These are phyloP conservation scores for Phaseolus coccineus DNA, from an alignment of 331 rosid genomes.

Conservation along the genomic window DNA sequence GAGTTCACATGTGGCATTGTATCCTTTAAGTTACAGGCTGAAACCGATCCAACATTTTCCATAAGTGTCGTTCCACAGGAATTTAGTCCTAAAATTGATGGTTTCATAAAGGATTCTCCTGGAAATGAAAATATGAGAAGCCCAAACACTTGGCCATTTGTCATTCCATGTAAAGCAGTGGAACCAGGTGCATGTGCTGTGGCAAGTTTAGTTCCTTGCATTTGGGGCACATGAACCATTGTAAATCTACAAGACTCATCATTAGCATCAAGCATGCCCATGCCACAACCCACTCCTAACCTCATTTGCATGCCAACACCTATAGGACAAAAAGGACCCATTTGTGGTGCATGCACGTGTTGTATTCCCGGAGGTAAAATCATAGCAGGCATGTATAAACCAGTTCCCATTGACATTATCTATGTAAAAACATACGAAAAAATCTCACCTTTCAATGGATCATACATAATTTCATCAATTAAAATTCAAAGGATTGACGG, in stretches of 20 bases:
- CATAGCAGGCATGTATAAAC: constrained; percentile 80
- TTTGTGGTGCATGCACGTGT: constrained; percentile 65
- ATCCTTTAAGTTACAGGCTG: constrained; percentile 63
- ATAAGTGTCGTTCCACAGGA: constrained; percentile 47
- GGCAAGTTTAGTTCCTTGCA: constrained; percentile 75
- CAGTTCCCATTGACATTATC: constrained; percentile 96
- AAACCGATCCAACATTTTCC: constrained; percentile 54
- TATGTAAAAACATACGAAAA: constrained; percentile 50
- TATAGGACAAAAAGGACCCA: constrained; percentile 72
- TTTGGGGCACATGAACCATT: constrained; percentile 67
- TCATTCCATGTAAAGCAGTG: constrained; percentile 62
- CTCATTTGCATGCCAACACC: constrained; percentile 86
- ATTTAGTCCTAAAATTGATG: constrained; percentile 51
- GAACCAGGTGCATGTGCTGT: constrained; percentile 59
- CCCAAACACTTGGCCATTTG: constrained; percentile 65
- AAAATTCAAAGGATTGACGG: constrained; percentile 4
- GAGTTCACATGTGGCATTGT: constrained; percentile 54
- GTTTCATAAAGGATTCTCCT: constrained; percentile 61
- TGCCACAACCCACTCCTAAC: constrained; percentile 67
- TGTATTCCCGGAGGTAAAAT: constrained; percentile 81
- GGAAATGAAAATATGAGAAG: constrained; percentile 55
- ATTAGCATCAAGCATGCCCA: constrained; percentile 65
- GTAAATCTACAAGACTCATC: constrained; percentile 62
- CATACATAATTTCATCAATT: constrained; percentile 16
- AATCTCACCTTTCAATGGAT: constrained; percentile 20